Conservation (phyloP, 169 alveolate genomes). For the Theileria parva region DNA sequence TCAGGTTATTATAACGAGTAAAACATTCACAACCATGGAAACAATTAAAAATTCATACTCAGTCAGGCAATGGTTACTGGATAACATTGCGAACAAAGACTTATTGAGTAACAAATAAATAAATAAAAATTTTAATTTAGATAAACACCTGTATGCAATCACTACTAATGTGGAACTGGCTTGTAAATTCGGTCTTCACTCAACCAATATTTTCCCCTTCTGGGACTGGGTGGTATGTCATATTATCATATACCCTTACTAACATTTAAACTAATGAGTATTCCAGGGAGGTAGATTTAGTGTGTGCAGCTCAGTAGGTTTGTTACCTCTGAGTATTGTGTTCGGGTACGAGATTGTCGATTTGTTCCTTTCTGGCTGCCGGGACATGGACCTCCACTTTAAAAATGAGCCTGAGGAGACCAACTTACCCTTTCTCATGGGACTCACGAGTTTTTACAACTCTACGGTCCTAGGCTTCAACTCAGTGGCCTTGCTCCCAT, state of each 20-base stretch:
- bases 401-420: conserved; percentile 73
- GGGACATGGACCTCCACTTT: conserved; percentile 89
- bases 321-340: conserved; percentile 91
- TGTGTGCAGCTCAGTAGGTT: conserved; percentile 98
- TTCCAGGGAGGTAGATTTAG: conserved; percentile 95
- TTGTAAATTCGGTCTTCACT: conserved; percentile 90
- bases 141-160: conserved; percentile 91
- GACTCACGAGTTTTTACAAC: conserved; percentile 93
- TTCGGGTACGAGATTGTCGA: conserved; percentile 88
- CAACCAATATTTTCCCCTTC: conserved; percentile 94
- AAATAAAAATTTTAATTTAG: conserved; percentile 18
- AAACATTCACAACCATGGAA: conserved; percentile 99
- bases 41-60: conserved; percentile 96
- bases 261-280: background rate
- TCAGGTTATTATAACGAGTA: conserved; percentile 89
- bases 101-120: conserved; percentile 32
- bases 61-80: conserved; percentile 87
- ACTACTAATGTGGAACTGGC: conserved; percentile 91
- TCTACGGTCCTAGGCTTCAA: conserved; percentile 84
- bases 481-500: conserved; percentile 96
- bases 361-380: conserved; percentile 83
- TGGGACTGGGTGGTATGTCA: conserved; percentile 97
- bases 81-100: conserved; percentile 68
- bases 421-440: conserved; percentile 93
- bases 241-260: no score